Conservation (phyloP, 257 asterid species). For the Cordia subcordata region DNA sequence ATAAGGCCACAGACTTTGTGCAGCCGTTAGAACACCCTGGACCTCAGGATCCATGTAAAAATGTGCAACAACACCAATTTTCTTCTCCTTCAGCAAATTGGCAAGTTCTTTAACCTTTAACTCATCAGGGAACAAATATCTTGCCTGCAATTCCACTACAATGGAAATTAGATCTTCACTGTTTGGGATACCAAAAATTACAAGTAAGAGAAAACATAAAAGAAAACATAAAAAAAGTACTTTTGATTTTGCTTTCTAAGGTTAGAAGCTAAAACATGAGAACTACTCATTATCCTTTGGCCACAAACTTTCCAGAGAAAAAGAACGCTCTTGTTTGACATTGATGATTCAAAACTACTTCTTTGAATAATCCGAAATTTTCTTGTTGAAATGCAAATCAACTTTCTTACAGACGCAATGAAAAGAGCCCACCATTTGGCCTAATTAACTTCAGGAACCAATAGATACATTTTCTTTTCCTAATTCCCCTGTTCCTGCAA, state of each 20-base stretch:
- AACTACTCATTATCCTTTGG: too few species aligned
- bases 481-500: too few species aligned
- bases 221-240: too few species aligned
- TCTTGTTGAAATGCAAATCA: too few species aligned
- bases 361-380: neutral
- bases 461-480: too few species aligned
- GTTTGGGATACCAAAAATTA: neutral
- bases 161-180: slow-evolving; percentile 30
- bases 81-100: slow-evolving; percentile 77
- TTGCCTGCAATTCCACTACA: slow-evolving; percentile 71
- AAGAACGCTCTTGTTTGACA: neutral
- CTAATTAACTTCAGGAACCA: too few species aligned
- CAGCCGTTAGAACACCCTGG: slow-evolving; percentile 95
- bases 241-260: too few species aligned
- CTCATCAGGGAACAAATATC: slow-evolving; percentile 72
- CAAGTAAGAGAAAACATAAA: too few species aligned
- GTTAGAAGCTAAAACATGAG: too few species aligned
- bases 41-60: slow-evolving; percentile 99
- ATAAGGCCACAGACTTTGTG: slow-evolving; percentile 95
- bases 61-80: slow-evolving; percentile 93
- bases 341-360: neutral
- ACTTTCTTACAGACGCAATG: too few species aligned
- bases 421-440: too few species aligned
- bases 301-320: neutral
- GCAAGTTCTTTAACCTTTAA: slow-evolving; percentile 66